Evolutionary conservation across 1,284 basidiomycete species (phyloP), one percentile per base, ranked within the genome.

Genomic region (Melampsora abietis-canadensis): DNA sequence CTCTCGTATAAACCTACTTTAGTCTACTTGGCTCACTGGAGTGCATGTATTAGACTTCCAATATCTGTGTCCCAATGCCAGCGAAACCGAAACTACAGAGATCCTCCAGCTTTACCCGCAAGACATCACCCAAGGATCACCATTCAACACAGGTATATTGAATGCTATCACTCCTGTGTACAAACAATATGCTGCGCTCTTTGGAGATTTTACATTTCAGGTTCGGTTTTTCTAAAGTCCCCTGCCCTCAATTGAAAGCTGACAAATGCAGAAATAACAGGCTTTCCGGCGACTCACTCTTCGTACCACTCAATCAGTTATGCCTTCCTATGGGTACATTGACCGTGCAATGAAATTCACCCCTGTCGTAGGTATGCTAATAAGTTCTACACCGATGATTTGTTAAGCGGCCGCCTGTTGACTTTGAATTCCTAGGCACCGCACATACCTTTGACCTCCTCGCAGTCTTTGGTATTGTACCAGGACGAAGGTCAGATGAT

Each of bases 171-270:
- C 62, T 17, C 62, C 62, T 21, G 37, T 46, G 5, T 64, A 40
- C 34, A 64, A 64, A 46, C 62, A 46, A 30, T 64, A 46, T 46
- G 15, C 62, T 40, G 62, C 62, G 27, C 62, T 64, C 34, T n/a
- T 64, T 40, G 62, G 62, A 10, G 62, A 64, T 46, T 46, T 64
- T 7, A 24, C 19, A 15, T 46, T 64, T 30, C 62, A 64, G 37
- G 62, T 64, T 54, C 51, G 17, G 17, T n/a, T 14, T 27, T 54
- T 54, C 51, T n/a, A 10, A 54, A 54, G 51, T 54, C 21, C 12
- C 21, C 17, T 27, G 7, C 4, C 6, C 4, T 19, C 12, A 54
- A 6, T 61, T 61, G 17, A 17, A 34, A 15, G 59, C 24, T 27
- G 37, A 40, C 12, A 12, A 40, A 8, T 40, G 12, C 37, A 6